A percentile compares a stretch with the other conserved stretches of the same genome.
Evolutionary conservation across 2,329 filamentous ascomycete species (phyloP).

Genomic region (Pestalotiopsis sp.): DNA sequence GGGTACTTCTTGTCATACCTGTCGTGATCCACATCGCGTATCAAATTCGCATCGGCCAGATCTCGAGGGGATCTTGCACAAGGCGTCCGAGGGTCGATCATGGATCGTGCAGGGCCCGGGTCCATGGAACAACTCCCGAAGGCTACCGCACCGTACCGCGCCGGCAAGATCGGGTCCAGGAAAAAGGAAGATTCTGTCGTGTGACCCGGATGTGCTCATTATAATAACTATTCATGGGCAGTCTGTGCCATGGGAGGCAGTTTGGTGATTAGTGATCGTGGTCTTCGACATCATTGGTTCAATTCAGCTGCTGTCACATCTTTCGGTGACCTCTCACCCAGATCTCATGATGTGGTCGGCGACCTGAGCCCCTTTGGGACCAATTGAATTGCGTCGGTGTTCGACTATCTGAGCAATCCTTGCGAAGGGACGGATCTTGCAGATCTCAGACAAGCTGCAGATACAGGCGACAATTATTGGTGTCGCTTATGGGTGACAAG

Average conservation of each 20-base stretch:
- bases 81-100: neutral
- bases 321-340: neutral
- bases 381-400: neutral
- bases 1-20: neutral
- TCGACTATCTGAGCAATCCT: neutral
- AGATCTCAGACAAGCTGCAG: constrained; percentile 6
- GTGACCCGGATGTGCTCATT: neutral
- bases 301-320: neutral
- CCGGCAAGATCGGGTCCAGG: neutral
- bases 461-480: constrained; percentile 1
- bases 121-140: neutral
- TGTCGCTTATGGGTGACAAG: neutral
- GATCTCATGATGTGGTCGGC: constrained; percentile 4
- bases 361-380: neutral
- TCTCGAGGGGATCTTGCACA: neutral
- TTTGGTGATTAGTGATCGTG: constrained; percentile 1
- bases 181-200: neutral
- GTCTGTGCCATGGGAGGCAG: neutral
- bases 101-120: neutral
- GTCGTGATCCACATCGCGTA: neutral
- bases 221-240: neutral
- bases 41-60: neutral
- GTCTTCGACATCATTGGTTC: neutral
- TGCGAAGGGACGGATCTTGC: constrained; percentile 1
- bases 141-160: neutral